Evolutionary conservation across 2,329 filamentous ascomycete species (phyloP), one percentile per base, ranked within the genome.

Genomic region (Penicillium brasilianum): DNA sequence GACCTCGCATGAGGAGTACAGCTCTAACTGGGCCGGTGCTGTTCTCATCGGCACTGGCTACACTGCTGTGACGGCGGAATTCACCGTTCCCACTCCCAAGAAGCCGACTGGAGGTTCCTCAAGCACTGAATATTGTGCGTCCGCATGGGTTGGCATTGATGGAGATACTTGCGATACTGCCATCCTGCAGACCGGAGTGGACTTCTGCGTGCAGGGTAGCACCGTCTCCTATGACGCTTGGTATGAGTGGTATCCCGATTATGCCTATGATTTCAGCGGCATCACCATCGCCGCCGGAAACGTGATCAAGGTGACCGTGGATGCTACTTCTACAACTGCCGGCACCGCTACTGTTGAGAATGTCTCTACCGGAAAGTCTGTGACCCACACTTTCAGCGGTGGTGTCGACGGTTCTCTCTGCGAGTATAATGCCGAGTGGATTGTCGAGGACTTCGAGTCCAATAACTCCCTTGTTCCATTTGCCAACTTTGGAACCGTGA

Each of bases 201-300:
- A 86, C 71, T 85, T 85, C 72, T 81, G 79, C 52, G 72, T 83
- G 32, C 66, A 78, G 43, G 76, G 74, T 2, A 72, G 72, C 20
- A 62, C 69, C 0, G 77, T 80, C 3, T 78, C 74, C 9, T 87
- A 80, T 65, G 80, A 83, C 56, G 83, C 84, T 16, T 87, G 85
- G 84, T 87, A 85, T 66, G 84, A 87, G 71, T 87, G 84, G 84
- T 85, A 83, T 69, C 84, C 84, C 2, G 82, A 85, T 70, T 83
- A 83, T 67, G 78, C 83, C 25, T 81, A 83, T 68, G 77, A 83
- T 69, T 86, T 85, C 73, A 72, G 66, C 58, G 76, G 76, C 60
- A 79, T 86, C 69, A 58, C 68, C 11, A 76, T 84, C 59, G 64
- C 68, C 11, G 76, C 78, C 4, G 82, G 82, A 16, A 73, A 84